A percentile compares a stretch with the other conserved stretches of the same genome.
phyloP scores from a whole-genome alignment of 495 filamentous ascomycete species.

The Penicillium silybi region DNA sequence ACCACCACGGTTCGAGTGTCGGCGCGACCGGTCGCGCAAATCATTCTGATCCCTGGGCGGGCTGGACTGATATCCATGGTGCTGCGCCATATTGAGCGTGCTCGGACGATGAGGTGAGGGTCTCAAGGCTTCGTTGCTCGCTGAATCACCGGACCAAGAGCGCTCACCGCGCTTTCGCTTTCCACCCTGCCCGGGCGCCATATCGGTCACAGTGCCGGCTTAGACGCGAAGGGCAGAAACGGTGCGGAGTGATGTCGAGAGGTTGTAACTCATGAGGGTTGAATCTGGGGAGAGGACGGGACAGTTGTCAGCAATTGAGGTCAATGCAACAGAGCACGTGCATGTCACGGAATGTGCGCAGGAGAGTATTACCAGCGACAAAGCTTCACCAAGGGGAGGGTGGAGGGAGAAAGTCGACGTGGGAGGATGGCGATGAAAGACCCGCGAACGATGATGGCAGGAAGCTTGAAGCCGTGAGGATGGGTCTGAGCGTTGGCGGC shows the following conservation, averaged over 20 bases:
- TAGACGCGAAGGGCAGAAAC: slow-evolving; percentile 27
- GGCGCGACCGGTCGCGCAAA: slow-evolving; percentile 40
- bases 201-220: slow-evolving; percentile 26
- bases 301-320: slow-evolving; percentile 13
- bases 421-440: not conserved
- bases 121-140: slow-evolving; percentile 46
- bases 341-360: not conserved
- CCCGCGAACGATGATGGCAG: slow-evolving; percentile 8
- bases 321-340: not conserved
- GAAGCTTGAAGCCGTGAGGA: slow-evolving; percentile 21
- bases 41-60: slow-evolving; percentile 41
- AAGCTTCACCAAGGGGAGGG: slow-evolving; percentile 2
- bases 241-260: slow-evolving; percentile 25
- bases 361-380: slow-evolving; percentile 15
- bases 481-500: slow-evolving; percentile 7
- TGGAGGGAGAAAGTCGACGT: not conserved
- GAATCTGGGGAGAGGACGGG: slow-evolving; percentile 18
- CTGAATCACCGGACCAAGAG: slow-evolving; percentile 48
- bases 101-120: slow-evolving; percentile 65
- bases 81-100: slow-evolving; percentile 55
- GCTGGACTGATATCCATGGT: slow-evolving; percentile 28
- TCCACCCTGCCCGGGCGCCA: slow-evolving; percentile 50
- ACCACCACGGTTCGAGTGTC: slow-evolving; percentile 40
- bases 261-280: slow-evolving; percentile 39
- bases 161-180: slow-evolving; percentile 59